Evolutionary conservation across 306 rosid genomes (phyloP).

Genomic region (Casuarina equisetifolia): DNA sequence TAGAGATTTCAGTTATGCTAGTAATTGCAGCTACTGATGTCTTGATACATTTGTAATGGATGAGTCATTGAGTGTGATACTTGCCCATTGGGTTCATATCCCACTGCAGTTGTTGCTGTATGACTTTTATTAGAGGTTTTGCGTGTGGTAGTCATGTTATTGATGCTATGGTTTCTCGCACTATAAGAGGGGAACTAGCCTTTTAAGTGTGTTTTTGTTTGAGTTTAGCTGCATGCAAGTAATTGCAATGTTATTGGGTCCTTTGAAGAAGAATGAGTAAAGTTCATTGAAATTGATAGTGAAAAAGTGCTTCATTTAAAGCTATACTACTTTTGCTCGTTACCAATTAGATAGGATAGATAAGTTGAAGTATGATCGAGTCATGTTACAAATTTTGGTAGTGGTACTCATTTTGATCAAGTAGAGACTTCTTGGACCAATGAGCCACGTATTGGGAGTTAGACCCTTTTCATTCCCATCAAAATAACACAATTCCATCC

Average conservation of each 20-base stretch:
- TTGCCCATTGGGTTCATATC: not conserved
- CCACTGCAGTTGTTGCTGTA: not conserved
- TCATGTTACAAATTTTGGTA: not conserved
- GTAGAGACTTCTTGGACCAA: not conserved
- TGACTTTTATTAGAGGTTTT: not conserved
- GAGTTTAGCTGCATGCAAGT: not conserved
- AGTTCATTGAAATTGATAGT: not conserved
- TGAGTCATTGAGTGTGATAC: not conserved
- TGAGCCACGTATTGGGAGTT: not conserved
- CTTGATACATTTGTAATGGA: not conserved
- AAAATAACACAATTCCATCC: not conserved
- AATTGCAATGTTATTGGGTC: not conserved
- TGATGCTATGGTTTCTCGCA: conserved; percentile 1
- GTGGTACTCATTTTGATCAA: not conserved
- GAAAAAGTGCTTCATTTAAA: not conserved
- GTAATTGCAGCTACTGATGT: not conserved
- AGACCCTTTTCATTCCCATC: not conserved
- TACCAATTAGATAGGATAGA: not conserved
- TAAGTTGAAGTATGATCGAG: not conserved
- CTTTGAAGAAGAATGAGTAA: not conserved
- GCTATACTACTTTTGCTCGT: not conserved
- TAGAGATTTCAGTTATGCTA: not conserved
- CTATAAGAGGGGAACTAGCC: not conserved
- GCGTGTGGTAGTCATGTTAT: not conserved
- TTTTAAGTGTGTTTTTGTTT: not conserved